Evolutionary conservation across 75 land plant species (phyloP), one percentile per base, ranked within the genome.

Genomic region (Pinus albicaulis): DNA sequence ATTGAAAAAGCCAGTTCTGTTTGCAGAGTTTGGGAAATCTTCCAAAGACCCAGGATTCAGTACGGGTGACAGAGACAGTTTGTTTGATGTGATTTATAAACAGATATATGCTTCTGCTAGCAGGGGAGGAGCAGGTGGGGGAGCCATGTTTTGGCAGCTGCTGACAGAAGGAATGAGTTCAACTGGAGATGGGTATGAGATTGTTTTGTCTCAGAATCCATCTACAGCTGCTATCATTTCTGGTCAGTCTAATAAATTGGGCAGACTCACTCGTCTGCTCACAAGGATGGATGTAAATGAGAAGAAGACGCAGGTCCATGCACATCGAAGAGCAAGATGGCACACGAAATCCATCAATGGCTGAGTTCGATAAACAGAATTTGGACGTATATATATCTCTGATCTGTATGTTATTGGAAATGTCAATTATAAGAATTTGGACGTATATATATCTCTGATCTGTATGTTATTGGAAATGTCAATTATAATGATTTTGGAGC

Each of bases 101-200:
- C 77, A 80, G 28, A 80, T 94, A 26, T 92, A 86, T 73, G 57
- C 59, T 5, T 26, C 78, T n/a, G 93, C 99, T 0, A 92, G 92
- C 1, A 82, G 78, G 25, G 73, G 57, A 8, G 91, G 90, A n/a
- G 84, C 91, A 16, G 89, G 87, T 36, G 92, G 83, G 0, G 99
- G 99, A 7, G 86, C 92, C 22, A 71, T 96, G 23, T 91, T 94
- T 41, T 96, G 99, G 99, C 99, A 96, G 74, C 91, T 96, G 22
- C 36, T 90, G 58, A 57, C 84, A 7, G 79, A 81, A 65, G 95
- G 89, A 11, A 90, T 92, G 93, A 70, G 58, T 16, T 81, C 86
- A 1, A 90, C 74, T 69, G 77, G 84, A 24, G 98, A 96, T 77
- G 99, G 95, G 19, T 92, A 92, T 72, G 93, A 90, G 55, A 75